These are phyloP conservation scores for Teunomyces barrocoloradensis DNA, from an alignment of 805 yeast genomes.

Conservation along the genomic window DNA sequence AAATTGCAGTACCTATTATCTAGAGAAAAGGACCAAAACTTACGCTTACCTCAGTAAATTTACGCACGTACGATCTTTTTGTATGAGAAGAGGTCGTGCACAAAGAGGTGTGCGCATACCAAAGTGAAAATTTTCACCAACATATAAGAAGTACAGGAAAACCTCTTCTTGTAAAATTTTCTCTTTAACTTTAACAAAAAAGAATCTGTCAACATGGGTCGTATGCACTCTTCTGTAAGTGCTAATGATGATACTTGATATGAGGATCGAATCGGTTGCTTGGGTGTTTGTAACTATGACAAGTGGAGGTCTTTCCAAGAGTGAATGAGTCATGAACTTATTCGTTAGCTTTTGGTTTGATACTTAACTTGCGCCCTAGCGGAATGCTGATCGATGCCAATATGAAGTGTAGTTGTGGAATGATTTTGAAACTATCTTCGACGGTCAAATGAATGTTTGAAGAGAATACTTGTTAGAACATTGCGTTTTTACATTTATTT, in stretches of 20 bases:
- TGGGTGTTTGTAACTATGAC: constrained; percentile 5
- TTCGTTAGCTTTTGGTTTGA: constrained; percentile 23
- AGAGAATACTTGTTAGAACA: too few relatives aligned
- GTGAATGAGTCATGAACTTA: constrained; percentile 10
- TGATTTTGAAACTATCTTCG: neutral
- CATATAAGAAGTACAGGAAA: constrained; percentile 9
- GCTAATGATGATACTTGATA: constrained; percentile 24
- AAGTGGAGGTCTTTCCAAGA: constrained; percentile 16
- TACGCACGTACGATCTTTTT: neutral
- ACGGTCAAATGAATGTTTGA: neutral
- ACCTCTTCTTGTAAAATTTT: constrained; percentile 8
- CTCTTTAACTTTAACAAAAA: constrained; percentile 15
- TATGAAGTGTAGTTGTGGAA: constrained; percentile 6
- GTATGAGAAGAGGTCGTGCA: constrained; percentile 1
- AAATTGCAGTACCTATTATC: neutral
- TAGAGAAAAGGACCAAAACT: neutral
- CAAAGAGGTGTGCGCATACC: constrained; percentile 8
- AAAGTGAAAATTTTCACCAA: constrained; percentile 18
- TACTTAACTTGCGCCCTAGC: constrained; percentile 10
- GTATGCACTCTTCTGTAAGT: constrained; percentile 98
- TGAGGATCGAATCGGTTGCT: constrained; percentile 23
- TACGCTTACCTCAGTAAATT: neutral
- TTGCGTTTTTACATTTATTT: too few relatives aligned
- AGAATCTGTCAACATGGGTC: constrained; percentile 87
- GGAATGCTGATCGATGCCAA: constrained; percentile 50